A percentile compares a stretch with the other conserved stretches of the same genome.
These are phyloP conservation scores for Cutaneotrichosporon arboriforme DNA, from an alignment of 1,284 basidiomycete species.

Conservation along the genomic window DNA sequence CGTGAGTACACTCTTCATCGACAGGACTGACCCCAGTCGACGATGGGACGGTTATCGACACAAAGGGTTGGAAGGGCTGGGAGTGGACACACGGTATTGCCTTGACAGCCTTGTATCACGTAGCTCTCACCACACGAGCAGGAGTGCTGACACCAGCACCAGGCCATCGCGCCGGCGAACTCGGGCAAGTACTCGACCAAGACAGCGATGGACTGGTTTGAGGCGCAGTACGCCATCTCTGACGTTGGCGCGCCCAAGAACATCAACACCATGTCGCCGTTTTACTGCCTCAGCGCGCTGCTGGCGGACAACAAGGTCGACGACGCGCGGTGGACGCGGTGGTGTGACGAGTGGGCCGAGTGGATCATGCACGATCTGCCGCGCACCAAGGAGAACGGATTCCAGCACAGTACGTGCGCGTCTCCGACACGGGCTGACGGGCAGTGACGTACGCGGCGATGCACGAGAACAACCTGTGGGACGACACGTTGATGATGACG, in stretches of 20 bases:
- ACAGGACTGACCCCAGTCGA: conserved; percentile 39
- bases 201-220: conserved; percentile 57
- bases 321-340: conserved; percentile 30
- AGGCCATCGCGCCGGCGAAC: conserved; percentile 42
- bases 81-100: conserved; percentile 61
- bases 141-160: conserved; percentile 24
- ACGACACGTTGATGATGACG: conserved; percentile 64
- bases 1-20: conserved; percentile 20
- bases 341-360: conserved; percentile 60
- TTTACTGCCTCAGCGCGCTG: conserved; percentile 58
- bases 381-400: conserved; percentile 55
- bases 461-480: conserved; percentile 60
- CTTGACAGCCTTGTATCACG: conserved; percentile 22
- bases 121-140: conserved; percentile 7
- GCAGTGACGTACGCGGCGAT: conserved; percentile 54
- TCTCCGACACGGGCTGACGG: conserved; percentile 44
- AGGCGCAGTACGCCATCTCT: conserved; percentile 52
- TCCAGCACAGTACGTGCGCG: conserved; percentile 53
- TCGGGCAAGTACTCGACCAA: conserved; percentile 50
- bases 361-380: conserved; percentile 62
- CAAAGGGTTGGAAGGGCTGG: conserved; percentile 62
- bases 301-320: conserved; percentile 27
- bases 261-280: conserved; percentile 63
- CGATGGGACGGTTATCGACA: conserved; percentile 60
- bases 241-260: conserved; percentile 58